Evolutionary conservation across 352 stramenopile genomes (phyloP).

Genomic region (Phytopythium vexans): DNA sequence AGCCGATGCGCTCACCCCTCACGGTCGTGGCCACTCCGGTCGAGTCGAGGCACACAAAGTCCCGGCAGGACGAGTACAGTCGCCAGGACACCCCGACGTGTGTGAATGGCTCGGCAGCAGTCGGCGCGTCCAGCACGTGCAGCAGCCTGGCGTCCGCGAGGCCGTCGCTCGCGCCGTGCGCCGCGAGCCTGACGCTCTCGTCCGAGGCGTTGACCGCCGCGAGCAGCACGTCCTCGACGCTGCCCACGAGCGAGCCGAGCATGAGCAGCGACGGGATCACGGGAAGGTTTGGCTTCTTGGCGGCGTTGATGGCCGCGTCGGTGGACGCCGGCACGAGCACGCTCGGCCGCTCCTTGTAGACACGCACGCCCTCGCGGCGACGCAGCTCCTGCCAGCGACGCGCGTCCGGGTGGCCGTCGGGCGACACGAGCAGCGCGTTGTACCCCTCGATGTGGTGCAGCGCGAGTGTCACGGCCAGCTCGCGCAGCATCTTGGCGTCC

Average conservation of each 20-base stretch:
- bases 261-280: slow-evolving; percentile 15
- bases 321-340: slow-evolving; percentile 4
- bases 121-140: slow-evolving; percentile 14
- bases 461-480: slow-evolving; percentile 17
- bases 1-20: slow-evolving; percentile 31
- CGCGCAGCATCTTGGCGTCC: slow-evolving; percentile 15
- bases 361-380: slow-evolving; percentile 12
- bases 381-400: slow-evolving; percentile 20
- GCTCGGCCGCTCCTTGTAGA: slow-evolving; percentile 17
- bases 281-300: slow-evolving; percentile 6
- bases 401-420: slow-evolving; percentile 13
- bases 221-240: slow-evolving; percentile 25
- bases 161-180: slow-evolving; percentile 11
- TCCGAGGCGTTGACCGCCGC: slow-evolving; percentile 13
- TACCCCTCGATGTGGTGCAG: slow-evolving; percentile 19
- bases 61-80: slow-evolving; percentile 19
- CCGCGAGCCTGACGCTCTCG: slow-evolving; percentile 18
- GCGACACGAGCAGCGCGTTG: slow-evolving; percentile 20
- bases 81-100: slow-evolving; percentile 22
- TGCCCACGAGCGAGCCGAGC: slow-evolving; percentile 17
- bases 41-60: slow-evolving; percentile 33
- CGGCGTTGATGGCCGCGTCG: slow-evolving; percentile 3
- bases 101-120: slow-evolving; percentile 18
- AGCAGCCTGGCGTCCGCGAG: slow-evolving; percentile 20
- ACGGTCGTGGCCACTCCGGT: slow-evolving; percentile 23